Base-by-base conservation (phyloP, 2,329 filamentous ascomycete genomes). In the Fusarium fujikuroi region DNA sequence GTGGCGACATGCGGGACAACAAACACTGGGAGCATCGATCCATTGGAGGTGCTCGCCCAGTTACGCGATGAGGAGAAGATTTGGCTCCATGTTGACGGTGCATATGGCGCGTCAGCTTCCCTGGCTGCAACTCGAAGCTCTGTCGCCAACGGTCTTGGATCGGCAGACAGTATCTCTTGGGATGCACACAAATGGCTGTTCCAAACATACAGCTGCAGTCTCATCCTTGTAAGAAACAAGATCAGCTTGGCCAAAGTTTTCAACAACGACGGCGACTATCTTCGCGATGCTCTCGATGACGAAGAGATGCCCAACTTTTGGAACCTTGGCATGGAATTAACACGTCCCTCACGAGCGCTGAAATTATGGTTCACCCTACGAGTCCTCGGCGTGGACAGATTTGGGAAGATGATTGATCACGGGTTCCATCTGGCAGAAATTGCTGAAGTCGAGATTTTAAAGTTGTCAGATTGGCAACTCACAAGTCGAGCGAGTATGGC, bases 131-230 rank as follows among this genome's bases (percentile, higher is more conserved):
- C 42, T 23, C 44, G 42, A 12, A 69, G 32, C 7, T 16, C 19
- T 5, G 42, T 25, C 7, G 15, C 43, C 2, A 19, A 19, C 1
- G 66, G 57, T 2, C 64, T 69, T 23, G 65, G n/a, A 8, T 36
- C 63, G 11, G 57, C 64, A n/a, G 66, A 69, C 7, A 69, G 66
- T 21, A 63, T 69, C 25, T 69, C 66, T 7, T 69, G 66, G 66
- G 66, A 69, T 7, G 66, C 64, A 2, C 64, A 67, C 5, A 67
- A 67, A 19, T 67, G 62, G 64, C 9, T 67, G 3, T 67, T 67
- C 12, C 64, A 67, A 3, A 66, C 64, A 44, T 69, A 69, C 23
- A 56, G 66, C 9, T 69, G 66, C 15, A 69, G 66, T 4, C 32
- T 69, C 3, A 69, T 69, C 3, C 37, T 69, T 2, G 56, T 69